Conservation (phyloP, 164 flowering plant species). For the Chloranthus sessilifolius region DNA sequence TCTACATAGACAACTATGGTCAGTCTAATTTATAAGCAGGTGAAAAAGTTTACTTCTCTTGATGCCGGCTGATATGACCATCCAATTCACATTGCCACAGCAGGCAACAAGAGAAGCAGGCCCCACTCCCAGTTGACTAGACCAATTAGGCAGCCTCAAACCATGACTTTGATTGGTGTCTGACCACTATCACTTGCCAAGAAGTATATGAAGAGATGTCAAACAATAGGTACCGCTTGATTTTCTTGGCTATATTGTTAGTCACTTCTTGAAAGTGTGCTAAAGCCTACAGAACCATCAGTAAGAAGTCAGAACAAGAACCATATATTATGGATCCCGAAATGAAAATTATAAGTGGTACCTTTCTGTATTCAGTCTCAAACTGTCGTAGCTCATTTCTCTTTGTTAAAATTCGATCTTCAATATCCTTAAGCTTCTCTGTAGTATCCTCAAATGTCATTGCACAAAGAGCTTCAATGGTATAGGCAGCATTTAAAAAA, state of each 20-base stretch:
- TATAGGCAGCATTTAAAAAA: conserved; percentile 67
- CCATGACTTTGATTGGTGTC: too few relatives aligned
- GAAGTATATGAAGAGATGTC: too few relatives aligned
- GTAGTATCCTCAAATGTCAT: conserved; percentile 63
- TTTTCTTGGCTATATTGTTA: conserved; percentile 81
- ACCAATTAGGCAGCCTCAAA: too few relatives aligned
- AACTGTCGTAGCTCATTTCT: conserved; percentile 78
- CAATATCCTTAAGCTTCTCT: conserved; percentile 62
- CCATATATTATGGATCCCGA: neutral
- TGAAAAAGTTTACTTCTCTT: too few relatives aligned
- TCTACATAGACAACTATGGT: too few relatives aligned
- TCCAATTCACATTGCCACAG: too few relatives aligned
- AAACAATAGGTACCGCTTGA: conserved; percentile 61
- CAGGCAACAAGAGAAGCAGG: too few relatives aligned
- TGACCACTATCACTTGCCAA: too few relatives aligned
- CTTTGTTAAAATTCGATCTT: conserved; percentile 66
- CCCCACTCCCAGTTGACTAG: too few relatives aligned
- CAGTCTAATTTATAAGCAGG: too few relatives aligned
- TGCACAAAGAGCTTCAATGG: conserved; percentile 75
- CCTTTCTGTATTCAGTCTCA: conserved; percentile 75
- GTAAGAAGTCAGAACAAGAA: neutral
- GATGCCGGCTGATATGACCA: too few relatives aligned
- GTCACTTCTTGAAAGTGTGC: conserved; percentile 80
- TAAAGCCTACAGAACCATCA: conserved; percentile 46
- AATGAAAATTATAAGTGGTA: conserved; percentile 11